These are phyloP conservation scores for Ceratocystis cubensis DNA, from an alignment of 2,329 filamentous ascomycete species.

Conservation along the genomic window DNA sequence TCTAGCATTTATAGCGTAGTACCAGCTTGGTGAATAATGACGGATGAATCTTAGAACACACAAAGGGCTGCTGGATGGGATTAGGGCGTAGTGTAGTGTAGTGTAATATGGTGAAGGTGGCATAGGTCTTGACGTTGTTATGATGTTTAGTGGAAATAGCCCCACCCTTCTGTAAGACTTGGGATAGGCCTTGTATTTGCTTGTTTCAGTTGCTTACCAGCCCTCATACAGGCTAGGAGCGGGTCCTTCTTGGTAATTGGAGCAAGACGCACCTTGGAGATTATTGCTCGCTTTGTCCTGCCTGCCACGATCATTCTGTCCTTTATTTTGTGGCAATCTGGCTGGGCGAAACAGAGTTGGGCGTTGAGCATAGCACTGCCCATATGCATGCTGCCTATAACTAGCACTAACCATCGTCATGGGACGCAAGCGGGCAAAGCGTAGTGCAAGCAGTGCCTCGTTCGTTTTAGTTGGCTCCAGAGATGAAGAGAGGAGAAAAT, in stretches of 20 bases:
- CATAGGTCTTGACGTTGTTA: too few relatives aligned
- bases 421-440: too few relatives aligned
- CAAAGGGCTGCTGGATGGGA: not conserved
- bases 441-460: too few relatives aligned
- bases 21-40: not conserved
- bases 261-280: too few relatives aligned
- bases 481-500: too few relatives aligned
- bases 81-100: not conserved
- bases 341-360: not conserved
- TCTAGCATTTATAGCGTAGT: not conserved
- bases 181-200: too few relatives aligned
- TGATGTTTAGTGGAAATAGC: too few relatives aligned
- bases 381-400: not conserved
- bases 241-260: too few relatives aligned
- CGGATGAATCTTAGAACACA: not conserved
- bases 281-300: not conserved
- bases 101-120: not conserved
- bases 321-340: not conserved
- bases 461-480: too few relatives aligned
- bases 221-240: too few relatives aligned
- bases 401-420: not conserved
- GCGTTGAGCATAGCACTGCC: not conserved
- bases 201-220: too few relatives aligned
- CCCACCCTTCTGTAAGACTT: too few relatives aligned
- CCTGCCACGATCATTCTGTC: not conserved